Evolutionary conservation across 768 basidiomycete genomes (phyloP).

Genomic region (Megacollybia marginata): DNA sequence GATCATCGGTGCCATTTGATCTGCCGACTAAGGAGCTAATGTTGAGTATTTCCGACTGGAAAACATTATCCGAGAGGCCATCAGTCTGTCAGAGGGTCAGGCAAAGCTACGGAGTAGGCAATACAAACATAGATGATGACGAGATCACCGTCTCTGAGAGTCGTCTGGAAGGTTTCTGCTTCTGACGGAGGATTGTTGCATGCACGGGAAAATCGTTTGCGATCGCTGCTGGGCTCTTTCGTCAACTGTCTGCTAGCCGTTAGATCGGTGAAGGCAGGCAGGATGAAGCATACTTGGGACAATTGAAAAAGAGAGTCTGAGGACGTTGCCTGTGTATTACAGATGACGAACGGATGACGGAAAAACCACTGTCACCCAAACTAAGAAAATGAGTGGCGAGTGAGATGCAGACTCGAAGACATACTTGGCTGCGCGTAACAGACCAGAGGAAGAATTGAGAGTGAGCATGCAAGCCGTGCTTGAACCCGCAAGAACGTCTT

Average conservation of each 20-base stretch:
- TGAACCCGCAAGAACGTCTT: slow-evolving; percentile 63
- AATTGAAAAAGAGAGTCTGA: slow-evolving; percentile 52
- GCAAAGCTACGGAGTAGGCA: background rate
- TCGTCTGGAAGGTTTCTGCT: slow-evolving; percentile 36
- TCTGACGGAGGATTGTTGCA: slow-evolving; percentile 46
- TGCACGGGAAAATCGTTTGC: slow-evolving; percentile 37
- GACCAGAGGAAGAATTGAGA: slow-evolving; percentile 66
- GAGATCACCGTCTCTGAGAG: slow-evolving; percentile 44
- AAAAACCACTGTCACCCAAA: slow-evolving; percentile 74
- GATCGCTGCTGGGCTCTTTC: slow-evolving; percentile 38
- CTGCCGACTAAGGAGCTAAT: slow-evolving; percentile 65
- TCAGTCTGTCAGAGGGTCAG: slow-evolving; percentile 32
- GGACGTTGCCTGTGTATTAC: slow-evolving; percentile 46
- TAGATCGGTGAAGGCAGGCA: slow-evolving; percentile 9
- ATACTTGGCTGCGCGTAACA: slow-evolving; percentile 74
- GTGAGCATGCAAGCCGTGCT: slow-evolving; percentile 78
- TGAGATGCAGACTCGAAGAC: slow-evolving; percentile 13
- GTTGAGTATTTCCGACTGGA: slow-evolving; percentile 58
- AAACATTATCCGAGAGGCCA: slow-evolving; percentile 55
- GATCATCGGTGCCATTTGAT: slow-evolving; percentile 45
- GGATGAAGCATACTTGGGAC: slow-evolving; percentile 32
- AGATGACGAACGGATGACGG: slow-evolving; percentile 61
- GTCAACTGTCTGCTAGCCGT: slow-evolving; percentile 37
- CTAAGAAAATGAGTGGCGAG: slow-evolving; percentile 24
- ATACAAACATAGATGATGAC: slow-evolving; percentile 39